Percentiles rank a stretch among this genome's conserved stretches.
These are phyloP conservation scores for Aegilops tauschii DNA, from an alignment of 176 grass and related monocot species.

Conservation along the genomic window DNA sequence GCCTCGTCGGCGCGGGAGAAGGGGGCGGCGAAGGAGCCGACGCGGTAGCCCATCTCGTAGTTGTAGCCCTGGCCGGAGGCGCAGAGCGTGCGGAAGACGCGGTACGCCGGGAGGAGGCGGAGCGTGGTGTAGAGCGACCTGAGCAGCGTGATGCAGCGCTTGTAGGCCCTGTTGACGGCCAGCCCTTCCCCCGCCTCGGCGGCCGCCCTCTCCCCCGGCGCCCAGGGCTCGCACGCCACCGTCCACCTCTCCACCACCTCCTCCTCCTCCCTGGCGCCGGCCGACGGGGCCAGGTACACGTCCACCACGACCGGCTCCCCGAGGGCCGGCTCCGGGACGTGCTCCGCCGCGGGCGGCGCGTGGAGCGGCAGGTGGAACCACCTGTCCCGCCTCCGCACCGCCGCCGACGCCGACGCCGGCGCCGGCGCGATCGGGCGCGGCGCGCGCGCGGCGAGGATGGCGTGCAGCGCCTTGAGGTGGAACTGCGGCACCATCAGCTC, in stretches of 20 bases:
- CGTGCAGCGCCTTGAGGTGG: conserved; percentile 80
- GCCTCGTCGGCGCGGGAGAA: conserved; percentile 76
- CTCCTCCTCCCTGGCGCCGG: conserved; percentile 10
- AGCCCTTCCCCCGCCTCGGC: conserved; percentile 39
- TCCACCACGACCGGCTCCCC: conserved; percentile 61
- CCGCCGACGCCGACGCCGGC: conserved; percentile 14
- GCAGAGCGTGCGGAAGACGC: conserved; percentile 67
- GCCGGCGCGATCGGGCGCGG: conserved; percentile 36
- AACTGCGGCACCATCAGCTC: conserved; percentile 92
- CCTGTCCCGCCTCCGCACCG: conserved; percentile 50
- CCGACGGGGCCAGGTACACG: conserved; percentile 48
- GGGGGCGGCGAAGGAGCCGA: conserved; percentile 75
- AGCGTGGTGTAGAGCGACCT: conserved; percentile 71
- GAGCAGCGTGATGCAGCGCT: conserved; percentile 78
- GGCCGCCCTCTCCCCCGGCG: conserved; percentile 1
- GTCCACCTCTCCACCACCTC: conserved; percentile 66
- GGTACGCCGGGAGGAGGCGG: conserved; percentile 76
- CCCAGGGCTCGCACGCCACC: conserved; percentile 62
- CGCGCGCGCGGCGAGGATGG: conserved; percentile 75
- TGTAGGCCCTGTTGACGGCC: conserved; percentile 68
- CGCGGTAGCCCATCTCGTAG: conserved; percentile 71
- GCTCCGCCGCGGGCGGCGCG: conserved; percentile 39
- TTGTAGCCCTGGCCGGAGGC: conserved; percentile 62
- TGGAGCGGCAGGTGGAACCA: conserved; percentile 82
- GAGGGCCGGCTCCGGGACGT: conserved; percentile 32